Base-by-base conservation (phyloP, 192 early-diverging fungal species). In the Mortierella hygrophila region DNA sequence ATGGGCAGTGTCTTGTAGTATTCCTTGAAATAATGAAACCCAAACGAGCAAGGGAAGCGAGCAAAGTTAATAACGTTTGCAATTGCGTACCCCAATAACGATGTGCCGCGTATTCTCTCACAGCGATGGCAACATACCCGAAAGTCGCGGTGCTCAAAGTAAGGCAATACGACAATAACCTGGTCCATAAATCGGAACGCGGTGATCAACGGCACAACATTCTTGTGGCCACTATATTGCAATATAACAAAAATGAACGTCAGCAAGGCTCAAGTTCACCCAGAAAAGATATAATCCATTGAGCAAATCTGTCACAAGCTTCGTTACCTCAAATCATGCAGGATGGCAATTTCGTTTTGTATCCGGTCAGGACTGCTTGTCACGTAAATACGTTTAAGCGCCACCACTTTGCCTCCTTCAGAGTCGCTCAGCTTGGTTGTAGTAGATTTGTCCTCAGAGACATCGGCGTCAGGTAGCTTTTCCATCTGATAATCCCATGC, bases 311-410 rank as follows among this genome's bases (percentile, higher is more conserved):
- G 49, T 5, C 18, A 20, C 18, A 52, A 20, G 3, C 49, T 52
- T 52, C 20, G 49, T 69, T 82, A 93, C 93, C 84, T 90, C 20
- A 98, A 88, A 37, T 92, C 83, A 29, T 92, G 90, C 20, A 98
- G 82, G n/a, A 97, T 94, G 9, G 89, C 81, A 70, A 99, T 94
- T 82, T 99, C 97, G 82, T 92, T 95, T 69, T 91, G 91, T 26
- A 99, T 99, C 29, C 97, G 88, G 15, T 89, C 74, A 11, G 96
- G 94, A 74, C 94, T 95, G 74, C 95, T 96, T 20, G 95, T 97
- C 29, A 92, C 92, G 79, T 96, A 97, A 63, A 99, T 96, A 29
- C 95, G 91, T 86, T 99, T 99, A 52, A 99, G 82, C 0, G 98
- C 98, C 0, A 98, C 93, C 42, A 92, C 90, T 41, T 89, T 89